Evolutionary conservation across 2,329 filamentous ascomycete genomes (phyloP), one percentile per base, ranked within the genome.

Genomic region (Neonectria hederae): DNA sequence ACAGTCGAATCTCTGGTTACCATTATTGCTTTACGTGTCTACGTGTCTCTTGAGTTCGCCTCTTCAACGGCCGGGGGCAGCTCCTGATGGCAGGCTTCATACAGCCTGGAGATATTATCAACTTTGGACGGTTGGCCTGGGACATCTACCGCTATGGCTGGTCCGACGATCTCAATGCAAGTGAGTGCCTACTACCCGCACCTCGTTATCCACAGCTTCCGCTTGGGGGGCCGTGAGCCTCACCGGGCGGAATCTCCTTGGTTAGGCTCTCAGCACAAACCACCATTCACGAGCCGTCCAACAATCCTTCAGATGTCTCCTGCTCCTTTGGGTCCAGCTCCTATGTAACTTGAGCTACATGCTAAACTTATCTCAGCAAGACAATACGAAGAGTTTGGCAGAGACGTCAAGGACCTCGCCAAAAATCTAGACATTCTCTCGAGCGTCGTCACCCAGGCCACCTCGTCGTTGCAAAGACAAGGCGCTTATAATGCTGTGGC

Each of bases 341-440:
- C 21, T 14, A 53, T 22, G 24, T 21, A 10, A 14, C 14, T 24
- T 17, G 28, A 40, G 19, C 17, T 46, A 10, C 8, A 30, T 57
- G 28, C 63, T 72, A 26, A 71, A 52, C 19, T 14, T 38, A 17
- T 38, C 43, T 1, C 40, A 78, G 76, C 71, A 38, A 72, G 55
- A 14, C 74, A 79, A 59, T 79, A 79, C 62, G 42, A 48, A 14
- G 77, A 77, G 30, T 79, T 79, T 53, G 74, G 75, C 24, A 63
- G 64, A 35, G 77, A 79, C 55, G 71, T 79, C 2, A 67, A 59
- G 46, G 68, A 70, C 30, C 73, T 79, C 5, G 76, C 71, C 2
- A 59, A 74, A 40, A 77, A 71, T 56, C 76, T 79, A 53, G 69
- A 77, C 17, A 68, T 75, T 8, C 73, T 79, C n/a, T 67, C 57